Evolutionary conservation across 1,284 basidiomycete species (phyloP).

Genomic region (Apiotrichum porosum): DNA sequence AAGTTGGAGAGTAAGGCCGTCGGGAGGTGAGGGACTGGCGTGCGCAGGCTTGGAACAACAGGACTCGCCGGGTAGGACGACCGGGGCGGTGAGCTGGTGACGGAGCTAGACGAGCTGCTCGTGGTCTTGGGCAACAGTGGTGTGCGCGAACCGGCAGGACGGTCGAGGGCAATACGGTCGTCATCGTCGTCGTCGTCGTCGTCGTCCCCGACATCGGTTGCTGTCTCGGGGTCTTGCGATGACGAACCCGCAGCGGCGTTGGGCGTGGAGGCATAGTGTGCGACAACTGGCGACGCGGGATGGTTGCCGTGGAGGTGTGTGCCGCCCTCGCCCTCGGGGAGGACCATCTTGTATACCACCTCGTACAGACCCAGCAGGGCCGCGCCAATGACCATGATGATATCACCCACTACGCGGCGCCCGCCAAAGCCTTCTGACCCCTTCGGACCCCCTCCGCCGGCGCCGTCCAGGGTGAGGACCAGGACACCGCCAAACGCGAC

Average conservation of each 20-base stretch:
- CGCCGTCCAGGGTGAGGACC: slow-evolving; percentile 33
- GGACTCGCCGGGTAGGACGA: neutral
- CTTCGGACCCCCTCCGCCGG: slow-evolving; percentile 18
- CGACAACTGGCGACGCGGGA: neutral
- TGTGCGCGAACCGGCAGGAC: slow-evolving; percentile 1
- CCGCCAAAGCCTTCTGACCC: neutral
- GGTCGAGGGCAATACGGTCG: slow-evolving; percentile 6
- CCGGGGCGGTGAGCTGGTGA: neutral
- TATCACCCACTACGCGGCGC: slow-evolving; percentile 38
- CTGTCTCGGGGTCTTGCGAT: slow-evolving; percentile 5
- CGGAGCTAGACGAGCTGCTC: neutral
- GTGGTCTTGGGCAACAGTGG: slow-evolving; percentile 6
- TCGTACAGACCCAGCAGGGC: slow-evolving; percentile 47
- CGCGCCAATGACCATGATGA: slow-evolving; percentile 46
- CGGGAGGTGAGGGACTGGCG: slow-evolving; percentile 25
- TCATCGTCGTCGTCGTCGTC: slow-evolving; percentile 11
- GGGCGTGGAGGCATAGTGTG: too few relatives aligned
- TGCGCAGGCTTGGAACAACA: neutral
- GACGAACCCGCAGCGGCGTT: slow-evolving; percentile 1
- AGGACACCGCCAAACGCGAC: slow-evolving; percentile 46
- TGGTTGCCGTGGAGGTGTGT: neutral
- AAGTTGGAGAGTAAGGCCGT: slow-evolving; percentile 47
- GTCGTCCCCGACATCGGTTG: neutral
- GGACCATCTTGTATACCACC: slow-evolving; percentile 47
- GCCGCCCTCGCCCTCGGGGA: slow-evolving; percentile 44